Base-by-base conservation (phyloP, 805 yeast species). In the Middelhovenomyces tepae region DNA sequence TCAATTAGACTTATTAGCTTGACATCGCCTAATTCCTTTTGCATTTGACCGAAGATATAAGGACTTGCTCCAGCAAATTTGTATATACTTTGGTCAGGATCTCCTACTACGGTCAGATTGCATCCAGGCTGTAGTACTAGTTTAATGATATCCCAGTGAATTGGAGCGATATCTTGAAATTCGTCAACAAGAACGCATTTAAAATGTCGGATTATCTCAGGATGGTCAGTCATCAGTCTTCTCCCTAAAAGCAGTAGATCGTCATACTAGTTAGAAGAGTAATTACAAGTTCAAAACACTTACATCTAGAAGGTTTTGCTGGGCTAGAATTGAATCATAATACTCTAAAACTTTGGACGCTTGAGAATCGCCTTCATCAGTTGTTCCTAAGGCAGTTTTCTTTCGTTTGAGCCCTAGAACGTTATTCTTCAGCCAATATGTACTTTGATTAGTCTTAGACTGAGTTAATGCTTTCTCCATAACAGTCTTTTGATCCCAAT, bases 11-110 rank as follows among this genome's bases (percentile, higher is more conserved):
- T 54, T 1, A 76, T 58, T 4, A 60, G 46, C 8, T 27, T 45
- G 3, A 47, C 39, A 3, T 33, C 42, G 16, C 71, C 62, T 33
- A 15, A 32, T 27, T 50, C 68, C 38, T 60, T 48, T 26, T 58
- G 54, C 82, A 85, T 73, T 9, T 60, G 59, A 25, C 58, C 58
- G 45, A 87, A 83, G 46, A 82, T 85, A 11, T 63, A 58, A 1
- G 78, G 64, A 22, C 75, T 74, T 0, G 96, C 96, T 47, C 78
- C 75, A 39, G 97, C 63, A 46, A 89, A 89, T 0, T 79, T 85
- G 53, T 89, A 89, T 15, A 89, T 89, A 49, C 94, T 78, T 56
- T 89, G 98, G 54, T 91, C 95, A 0, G 95, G 95, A 51, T 89
- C 98, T 1, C 98, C 98, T 2, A 89, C 96, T 6, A 89, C 67